phyloP scores from a whole-genome alignment of 2,329 filamentous ascomycete genomes.

The Hymenoscyphus linearis region DNA sequence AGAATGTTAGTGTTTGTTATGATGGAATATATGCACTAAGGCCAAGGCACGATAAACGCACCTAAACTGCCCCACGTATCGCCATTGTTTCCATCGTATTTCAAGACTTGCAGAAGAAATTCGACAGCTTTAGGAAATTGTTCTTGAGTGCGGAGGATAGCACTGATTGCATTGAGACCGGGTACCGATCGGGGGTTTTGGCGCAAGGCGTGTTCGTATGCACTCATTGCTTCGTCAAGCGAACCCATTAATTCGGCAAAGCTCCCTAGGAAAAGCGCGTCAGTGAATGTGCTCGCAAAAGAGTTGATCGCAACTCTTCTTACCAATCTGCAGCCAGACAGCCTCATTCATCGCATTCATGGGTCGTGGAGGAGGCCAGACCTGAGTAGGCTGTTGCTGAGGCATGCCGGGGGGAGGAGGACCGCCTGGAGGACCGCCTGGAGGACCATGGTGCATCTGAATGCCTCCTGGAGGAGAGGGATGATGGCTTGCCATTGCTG shows the following conservation, averaged over 20 bases:
- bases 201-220: conserved; percentile 84
- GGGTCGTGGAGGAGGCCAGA: conserved; percentile 57
- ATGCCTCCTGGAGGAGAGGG: conserved; percentile 52
- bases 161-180: conserved; percentile 91
- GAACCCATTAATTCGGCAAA: conserved; percentile 85
- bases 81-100: conserved; percentile 82
- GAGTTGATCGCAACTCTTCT: conserved; percentile 28
- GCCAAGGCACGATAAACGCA: conserved; percentile 39
- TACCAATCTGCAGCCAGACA: conserved; percentile 92
- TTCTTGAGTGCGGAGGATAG: conserved; percentile 85
- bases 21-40: conserved; percentile 4
- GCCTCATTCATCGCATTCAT: conserved; percentile 76
- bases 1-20: conserved; percentile 15
- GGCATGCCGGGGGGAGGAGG: conserved; percentile 28
- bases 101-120: conserved; percentile 84
- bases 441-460: conserved; percentile 33
- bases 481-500: conserved; percentile 31
- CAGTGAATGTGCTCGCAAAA: conserved; percentile 22
- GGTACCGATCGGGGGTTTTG: conserved; percentile 84
- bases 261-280: conserved; percentile 53
- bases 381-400: conserved; percentile 17
- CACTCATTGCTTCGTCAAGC: conserved; percentile 79
- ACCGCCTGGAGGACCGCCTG: conserved; percentile 26
- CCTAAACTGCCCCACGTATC: conserved; percentile 96
- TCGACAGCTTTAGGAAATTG: conserved; percentile 92